Evolutionary conservation across 2,329 filamentous ascomycete species (phyloP), one percentile per base, ranked within the genome.

Genomic region (Ambrosiella beaveri): DNA sequence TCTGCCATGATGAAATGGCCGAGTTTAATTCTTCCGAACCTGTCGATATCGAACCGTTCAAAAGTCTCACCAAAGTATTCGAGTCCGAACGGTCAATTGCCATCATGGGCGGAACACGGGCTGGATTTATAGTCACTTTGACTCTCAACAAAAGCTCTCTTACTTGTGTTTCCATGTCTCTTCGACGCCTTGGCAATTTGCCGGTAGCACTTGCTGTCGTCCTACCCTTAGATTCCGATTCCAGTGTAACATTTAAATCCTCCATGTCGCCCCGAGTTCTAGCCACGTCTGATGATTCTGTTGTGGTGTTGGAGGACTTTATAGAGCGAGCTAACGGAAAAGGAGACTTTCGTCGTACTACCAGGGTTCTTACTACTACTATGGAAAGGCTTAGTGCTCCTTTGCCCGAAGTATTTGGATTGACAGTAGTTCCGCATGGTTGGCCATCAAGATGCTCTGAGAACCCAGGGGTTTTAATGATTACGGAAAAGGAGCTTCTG

Each of bases 291-390:
- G 76, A 79, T 41, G 71, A 72, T 11, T 70, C 65, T 9, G 66
- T 80, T 1, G 63, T 72, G 1, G 65, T 77, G 45, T 65, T 79
- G 45, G 69, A 70, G 17, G 66, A 70, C 37, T 70, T 69, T 49
- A 70, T 69, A 13, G 58, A 61, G 39, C 53, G 54, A 15, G n/a
- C 63, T 57, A 17, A 55, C 54, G 50, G 56, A 53, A 36, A 62
- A 19, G 59, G 62, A 6, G 65, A 61, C 19, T 75, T 74, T 57
- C 66, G 68, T 53, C 65, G 67, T 1, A 77, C 72, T 60, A 66
- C 71, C 11, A 69, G 69, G 52, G 69, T 83, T 12, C 79, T 75
- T 72, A 69, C 75, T 1, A 75, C 75, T 1, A 76, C 81, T 63
- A 71, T 70, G 1, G 71, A 70, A 39, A 72, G 79, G 49, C 19